A percentile compares a stretch with the other conserved stretches of the same genome.
Evolutionary conservation across 768 basidiomycete genomes (phyloP).

Genomic region (Tulasnella sp.): DNA sequence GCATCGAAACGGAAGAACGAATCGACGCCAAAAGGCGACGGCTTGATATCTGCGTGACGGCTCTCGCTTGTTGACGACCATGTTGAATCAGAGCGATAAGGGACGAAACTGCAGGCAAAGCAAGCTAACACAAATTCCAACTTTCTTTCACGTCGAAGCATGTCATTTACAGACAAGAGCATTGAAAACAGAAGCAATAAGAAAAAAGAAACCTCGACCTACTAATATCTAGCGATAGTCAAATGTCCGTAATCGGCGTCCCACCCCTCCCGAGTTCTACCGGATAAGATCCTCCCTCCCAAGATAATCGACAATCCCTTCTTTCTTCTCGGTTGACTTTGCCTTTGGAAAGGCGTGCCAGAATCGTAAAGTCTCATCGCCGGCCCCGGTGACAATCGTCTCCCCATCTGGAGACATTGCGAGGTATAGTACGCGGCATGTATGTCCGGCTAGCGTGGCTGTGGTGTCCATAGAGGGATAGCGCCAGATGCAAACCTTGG

Average conservation of each 20-base stretch:
- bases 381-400: slow-evolving; percentile 96
- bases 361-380: slow-evolving; percentile 94
- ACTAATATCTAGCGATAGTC: neutral
- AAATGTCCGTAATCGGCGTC: neutral
- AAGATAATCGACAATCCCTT: slow-evolving; percentile 31
- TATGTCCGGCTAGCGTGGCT: slow-evolving; percentile 89
- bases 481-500: slow-evolving; percentile 48
- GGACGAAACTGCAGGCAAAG: too few relatives aligned
- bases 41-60: too few relatives aligned
- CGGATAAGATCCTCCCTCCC: slow-evolving; percentile 26
- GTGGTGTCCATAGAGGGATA: slow-evolving; percentile 94
- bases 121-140: too few relatives aligned
- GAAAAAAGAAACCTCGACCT: neutral
- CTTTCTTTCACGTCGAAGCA: too few relatives aligned
- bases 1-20: too few relatives aligned
- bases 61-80: too few relatives aligned
- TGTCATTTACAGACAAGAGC: neutral
- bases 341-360: slow-evolving; percentile 87
- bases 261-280: neutral
- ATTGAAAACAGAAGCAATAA: neutral
- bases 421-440: slow-evolving; percentile 92
- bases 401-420: slow-evolving; percentile 97
- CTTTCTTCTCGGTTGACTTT: slow-evolving; percentile 33
- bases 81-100: too few relatives aligned
- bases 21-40: too few relatives aligned